Evolutionary conservation across 371 early-diverging fungal genomes (phyloP), one percentile per base, ranked within the genome.

Genomic region (Mortierella polycephala): DNA sequence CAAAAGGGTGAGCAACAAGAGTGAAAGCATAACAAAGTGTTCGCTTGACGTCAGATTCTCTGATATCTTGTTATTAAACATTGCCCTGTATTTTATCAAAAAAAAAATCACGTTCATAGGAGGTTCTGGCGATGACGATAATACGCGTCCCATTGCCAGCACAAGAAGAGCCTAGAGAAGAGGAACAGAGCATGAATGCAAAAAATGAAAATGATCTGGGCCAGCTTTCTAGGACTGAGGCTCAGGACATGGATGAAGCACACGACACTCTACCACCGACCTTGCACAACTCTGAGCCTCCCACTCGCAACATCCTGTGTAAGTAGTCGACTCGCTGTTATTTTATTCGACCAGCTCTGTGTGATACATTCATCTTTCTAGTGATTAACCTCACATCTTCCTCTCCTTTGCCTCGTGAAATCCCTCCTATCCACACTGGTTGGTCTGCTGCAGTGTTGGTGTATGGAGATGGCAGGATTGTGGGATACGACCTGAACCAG

Each of bases 51-150:
- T 11, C 10, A n/a, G n/a, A 0, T n/a, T 47, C 47, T 10, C n/a
- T 5, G 11, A 12, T 1, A 5, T 10, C 10, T n/a, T 47, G 16
- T 47, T 47, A 47, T 47, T 5, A 12, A 9, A 9, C n/a, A 12
- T 47, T 11, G 13, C 47, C 23, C 20, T 7, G 9, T 11, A 14
- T 52, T 20, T n/a, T 51, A 16, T 16, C 10, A 16, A 7, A n/a
- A 11, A 8, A 21, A n/a, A 45, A 30, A 41, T 7, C 12, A 16
- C 23, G 39, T 23, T 13, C 21, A 30, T 16, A 75, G 69, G 62
- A 67, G 41, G 70, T 76, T 3, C 18, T 71, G n/a, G 67, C 61
- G 0, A 76, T 76, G 77, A 62, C 66, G 39, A 55, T 76, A 8
- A 45, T 76, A 2, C 53, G 55, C 2, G 68, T 59, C 4, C 65